phyloP scores from a whole-genome alignment of 768 basidiomycete genomes.

The Pleurotus pulmonarius region DNA sequence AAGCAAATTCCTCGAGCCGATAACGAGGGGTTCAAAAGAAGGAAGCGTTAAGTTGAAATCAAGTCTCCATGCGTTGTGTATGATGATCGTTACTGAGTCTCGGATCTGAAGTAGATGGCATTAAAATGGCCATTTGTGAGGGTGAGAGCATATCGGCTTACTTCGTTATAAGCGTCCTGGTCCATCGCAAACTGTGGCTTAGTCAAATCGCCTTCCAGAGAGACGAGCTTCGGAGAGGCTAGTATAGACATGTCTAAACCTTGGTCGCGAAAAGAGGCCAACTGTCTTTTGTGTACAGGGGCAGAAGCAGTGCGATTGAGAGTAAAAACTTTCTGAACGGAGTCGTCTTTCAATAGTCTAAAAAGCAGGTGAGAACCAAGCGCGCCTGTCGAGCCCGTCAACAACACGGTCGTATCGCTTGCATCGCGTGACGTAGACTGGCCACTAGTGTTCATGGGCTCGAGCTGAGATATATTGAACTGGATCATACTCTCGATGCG shows the following conservation, averaged over 20 bases:
- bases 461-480: conserved; percentile 26
- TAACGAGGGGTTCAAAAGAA: conserved; percentile 31
- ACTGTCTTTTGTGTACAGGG: conserved; percentile 15
- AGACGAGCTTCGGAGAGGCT: conserved; percentile 10
- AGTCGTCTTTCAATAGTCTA: not conserved
- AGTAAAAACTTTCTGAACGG: conserved; percentile 16
- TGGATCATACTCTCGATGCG: conserved; percentile 31
- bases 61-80: conserved; percentile 33
- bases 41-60: conserved; percentile 33
- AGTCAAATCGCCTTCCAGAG: conserved; percentile 13
- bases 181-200: conserved; percentile 13
- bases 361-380: conserved; percentile 23
- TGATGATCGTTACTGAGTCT: conserved; percentile 18
- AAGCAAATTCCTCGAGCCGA: conserved; percentile 22
- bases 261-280: conserved; percentile 14
- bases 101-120: conserved; percentile 11
- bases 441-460: not conserved
- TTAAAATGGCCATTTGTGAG: not conserved
- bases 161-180: conserved; percentile 14
- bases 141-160: not conserved
- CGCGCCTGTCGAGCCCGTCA: conserved; percentile 30
- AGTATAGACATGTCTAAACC: conserved; percentile 14
- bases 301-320: conserved; percentile 14
- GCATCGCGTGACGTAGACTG: not conserved
- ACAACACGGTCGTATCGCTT: conserved; percentile 12